phyloP scores from a whole-genome alignment of 225 moss, liverwort and hornwort species.

The Anthoceros angustus region DNA sequence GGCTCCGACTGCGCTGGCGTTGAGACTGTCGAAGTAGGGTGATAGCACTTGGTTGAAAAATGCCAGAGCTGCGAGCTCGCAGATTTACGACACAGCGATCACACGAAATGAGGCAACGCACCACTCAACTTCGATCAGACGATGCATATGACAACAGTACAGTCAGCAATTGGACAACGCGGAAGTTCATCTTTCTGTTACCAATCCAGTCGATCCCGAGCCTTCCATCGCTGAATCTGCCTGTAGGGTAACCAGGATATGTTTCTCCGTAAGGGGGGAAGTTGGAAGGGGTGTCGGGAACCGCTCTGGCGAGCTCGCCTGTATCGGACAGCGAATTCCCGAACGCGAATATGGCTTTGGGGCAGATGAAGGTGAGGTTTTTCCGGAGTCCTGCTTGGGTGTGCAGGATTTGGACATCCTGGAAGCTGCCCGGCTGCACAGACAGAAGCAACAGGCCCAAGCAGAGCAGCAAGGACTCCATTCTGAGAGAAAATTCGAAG shows the following conservation, averaged over 20 bases:
- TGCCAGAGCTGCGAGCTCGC: slow-evolving; percentile 13
- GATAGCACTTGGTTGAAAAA: not conserved
- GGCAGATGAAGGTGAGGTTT: slow-evolving; percentile 7
- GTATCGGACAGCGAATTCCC: slow-evolving; percentile 34
- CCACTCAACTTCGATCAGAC: not conserved
- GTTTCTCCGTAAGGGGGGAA: slow-evolving; percentile 22
- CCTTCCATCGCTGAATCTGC: slow-evolving; percentile 23
- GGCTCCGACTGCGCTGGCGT: not conserved
- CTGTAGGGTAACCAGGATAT: slow-evolving; percentile 13
- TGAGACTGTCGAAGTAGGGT: slow-evolving; percentile 16
- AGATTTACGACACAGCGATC: not conserved
- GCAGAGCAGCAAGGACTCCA: no score
- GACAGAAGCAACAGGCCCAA: no score
- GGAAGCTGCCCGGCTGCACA: no score
- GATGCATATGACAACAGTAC: not conserved
- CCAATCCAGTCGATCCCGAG: slow-evolving; percentile 26
- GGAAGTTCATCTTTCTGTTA: slow-evolving; percentile 3
- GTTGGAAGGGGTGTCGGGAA: not conserved
- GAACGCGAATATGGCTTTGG: slow-evolving; percentile 27
- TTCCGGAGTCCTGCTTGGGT: no score
- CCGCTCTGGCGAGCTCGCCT: slow-evolving; percentile 3
- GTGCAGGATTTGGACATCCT: no score
- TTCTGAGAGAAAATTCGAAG: no score
- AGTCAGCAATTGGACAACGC: no score
- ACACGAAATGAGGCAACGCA: not conserved